Base-by-base conservation (phyloP, 2,329 filamentous ascomycete genomes). In the Davidsoniella australis region DNA sequence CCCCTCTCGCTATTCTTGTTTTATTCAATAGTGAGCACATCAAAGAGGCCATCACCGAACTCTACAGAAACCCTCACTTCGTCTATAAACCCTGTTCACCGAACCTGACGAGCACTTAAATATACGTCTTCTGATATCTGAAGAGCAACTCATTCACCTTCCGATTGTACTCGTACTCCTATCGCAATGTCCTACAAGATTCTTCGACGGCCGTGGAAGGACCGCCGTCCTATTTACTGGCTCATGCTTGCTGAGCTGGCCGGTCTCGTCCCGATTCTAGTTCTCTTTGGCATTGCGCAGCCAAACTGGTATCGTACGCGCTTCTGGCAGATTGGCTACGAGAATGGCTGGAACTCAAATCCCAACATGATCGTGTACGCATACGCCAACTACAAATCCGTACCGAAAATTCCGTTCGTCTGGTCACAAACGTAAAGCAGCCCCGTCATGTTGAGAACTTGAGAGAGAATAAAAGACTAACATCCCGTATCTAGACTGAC, bases 321-420 rank as follows among this genome's bases (percentile, higher is more conserved):
- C 55, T 66, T 88, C 57, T 89, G 84, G 84, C 68, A 72, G 59
- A 76, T 86, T 57, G 84, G 84, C 54, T 76, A 69, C 53, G 71
- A 80, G 48, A 68, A 82, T 60, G 74, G 76, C 53, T 83, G 82
- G 68, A 88, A 88, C 64, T 86, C 81, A 54, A 78, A 77, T 56
- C 82, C 84, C 12, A 71, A 66, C 53, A 73, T 80, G 58, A 67
- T 85, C 16, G 63, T 86, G 33, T 87, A 84, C 62, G 79, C 80
- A 33, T 80, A 81, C 58, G 81, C 82, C 47, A 88, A 88, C 59
- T 73, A 85, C 60, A 64, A 68, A 48, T 70, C 78, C 0, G 64
- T 79, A 12, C 76, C 78, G 1, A 68, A 68, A 33, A 67, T 76
- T 8, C 81, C 84, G 1, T 65, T 87, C 48, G 73, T 87, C 12